Percentiles rank a stretch among this genome's conserved stretches.
Conservation (phyloP, 805 yeast genomes). For the Yueomyces sinensis region DNA sequence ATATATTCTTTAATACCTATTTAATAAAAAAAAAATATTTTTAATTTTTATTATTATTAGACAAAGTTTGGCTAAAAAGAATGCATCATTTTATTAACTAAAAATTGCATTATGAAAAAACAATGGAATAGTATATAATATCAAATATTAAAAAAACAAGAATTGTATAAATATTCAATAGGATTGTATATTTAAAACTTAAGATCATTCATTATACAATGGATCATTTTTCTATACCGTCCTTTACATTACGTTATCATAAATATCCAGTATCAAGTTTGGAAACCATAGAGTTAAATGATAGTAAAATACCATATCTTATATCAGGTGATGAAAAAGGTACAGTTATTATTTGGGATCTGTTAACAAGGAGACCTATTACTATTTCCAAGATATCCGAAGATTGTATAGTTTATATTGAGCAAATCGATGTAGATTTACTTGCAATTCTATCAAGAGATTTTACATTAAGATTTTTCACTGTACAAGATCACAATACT, state of each 20-base stretch:
- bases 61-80: no score
- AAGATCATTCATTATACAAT: no score
- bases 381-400: not conserved
- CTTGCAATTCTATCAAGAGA: constrained; percentile 15
- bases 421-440: constrained; percentile 5
- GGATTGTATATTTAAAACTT: no score
- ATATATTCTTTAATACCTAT: no score
- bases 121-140: no score
- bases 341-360: constrained; percentile 15
- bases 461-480: constrained; percentile 13
- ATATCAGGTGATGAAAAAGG: constrained; percentile 20
- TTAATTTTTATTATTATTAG: no score
- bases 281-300: not conserved
- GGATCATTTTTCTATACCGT: not conserved
- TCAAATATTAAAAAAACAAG: no score
- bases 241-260: constrained; percentile 11
- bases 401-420: constrained; percentile 1
- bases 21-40: no score
- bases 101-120: no score
- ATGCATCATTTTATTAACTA: no score
- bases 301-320: constrained; percentile 1
- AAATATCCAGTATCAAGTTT: constrained; percentile 9
- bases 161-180: no score
- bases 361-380: constrained; percentile 17
- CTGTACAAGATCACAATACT: not conserved